phyloP scores from a whole-genome alignment of 2,329 filamentous ascomycete species.

The Nothopassalora personata region DNA sequence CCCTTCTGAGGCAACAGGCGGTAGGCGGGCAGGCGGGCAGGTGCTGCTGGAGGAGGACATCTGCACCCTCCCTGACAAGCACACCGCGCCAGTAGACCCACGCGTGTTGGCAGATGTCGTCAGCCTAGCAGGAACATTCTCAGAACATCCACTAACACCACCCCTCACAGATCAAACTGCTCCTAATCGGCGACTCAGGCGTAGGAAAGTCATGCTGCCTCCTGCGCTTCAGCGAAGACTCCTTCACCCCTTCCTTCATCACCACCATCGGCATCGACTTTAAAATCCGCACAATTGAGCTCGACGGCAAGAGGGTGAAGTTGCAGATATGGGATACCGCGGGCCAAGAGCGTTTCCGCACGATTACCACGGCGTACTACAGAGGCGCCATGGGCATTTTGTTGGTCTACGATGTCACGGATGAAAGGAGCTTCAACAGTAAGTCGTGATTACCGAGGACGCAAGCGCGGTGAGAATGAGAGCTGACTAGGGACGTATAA shows the following conservation, averaged over 20 bases:
- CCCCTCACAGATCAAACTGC: constrained; percentile 74
- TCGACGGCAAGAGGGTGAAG: constrained; percentile 98
- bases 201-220: constrained; percentile 97
- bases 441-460: constrained; percentile 35
- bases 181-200: constrained; percentile 93
- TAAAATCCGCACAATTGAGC: constrained; percentile 98
- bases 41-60: background rate
- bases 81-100: background rate
- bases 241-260: constrained; percentile 95
- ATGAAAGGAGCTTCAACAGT: constrained; percentile 95
- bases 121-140: background rate
- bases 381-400: constrained; percentile 97
- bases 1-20: background rate
- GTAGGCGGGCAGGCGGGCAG: background rate
- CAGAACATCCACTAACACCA: constrained; percentile 12
- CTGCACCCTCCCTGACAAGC: background rate
- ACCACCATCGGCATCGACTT: constrained; percentile 99
- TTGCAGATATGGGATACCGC: constrained; percentile 99
- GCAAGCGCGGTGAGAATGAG: background rate
- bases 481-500: background rate
- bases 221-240: constrained; percentile 94
- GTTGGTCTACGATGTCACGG: constrained; percentile 96
- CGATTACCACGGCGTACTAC: constrained; percentile 98
- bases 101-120: background rate
- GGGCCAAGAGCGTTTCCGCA: constrained; percentile 95